Base-by-base conservation (phyloP, 352 stramenopile genomes). In the Phytophthora europaea region DNA sequence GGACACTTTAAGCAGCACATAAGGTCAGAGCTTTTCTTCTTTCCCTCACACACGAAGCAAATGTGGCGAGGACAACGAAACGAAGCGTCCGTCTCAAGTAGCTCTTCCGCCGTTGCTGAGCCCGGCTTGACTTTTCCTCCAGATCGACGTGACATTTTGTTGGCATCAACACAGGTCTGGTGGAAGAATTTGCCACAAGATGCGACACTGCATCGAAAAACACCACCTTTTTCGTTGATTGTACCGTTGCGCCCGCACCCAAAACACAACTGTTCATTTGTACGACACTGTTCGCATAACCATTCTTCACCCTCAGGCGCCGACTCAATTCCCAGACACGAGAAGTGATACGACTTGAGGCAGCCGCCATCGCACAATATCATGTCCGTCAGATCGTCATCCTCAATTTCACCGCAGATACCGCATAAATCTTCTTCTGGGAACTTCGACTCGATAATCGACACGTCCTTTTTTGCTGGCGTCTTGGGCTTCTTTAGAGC, bases 281-380 rank as follows among this genome's bases (percentile, higher is more conserved):
- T 90, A 48, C 78, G 79, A 79, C 96, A 99, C 70, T 98, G 93
- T 48, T 95, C 86, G 61, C 96, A 99, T 6, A 98, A 75, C 94
- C 94, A 99, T 31, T 87, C 52, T 56, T 95, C 81, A 20, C 90
- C 87, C 1, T 96, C 81, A 2, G 88, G 86, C 22, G 83, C 79
- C 1, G 76, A 67, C 2, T 92, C 81, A 10, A 98, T 79, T 22
- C 94, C 94, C 22, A 98, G 80, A 76, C 96, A 99, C 26, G 87
- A 92, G 26, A 96, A 92, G 72, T 99, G 96, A 83, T 98, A 98
- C 53, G 93, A 92, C 54, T 94, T 95, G 33, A 94, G 72, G 66
- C 96, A 99, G 2, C 82, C 78, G n/a, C 94, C 95, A 75, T 99
- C 94, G 60, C 96, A 99, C 55, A 98, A 58, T 13, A 99, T 80